phyloP scores from a whole-genome alignment of 306 rosid genomes.

The Acmispon strigosus region DNA sequence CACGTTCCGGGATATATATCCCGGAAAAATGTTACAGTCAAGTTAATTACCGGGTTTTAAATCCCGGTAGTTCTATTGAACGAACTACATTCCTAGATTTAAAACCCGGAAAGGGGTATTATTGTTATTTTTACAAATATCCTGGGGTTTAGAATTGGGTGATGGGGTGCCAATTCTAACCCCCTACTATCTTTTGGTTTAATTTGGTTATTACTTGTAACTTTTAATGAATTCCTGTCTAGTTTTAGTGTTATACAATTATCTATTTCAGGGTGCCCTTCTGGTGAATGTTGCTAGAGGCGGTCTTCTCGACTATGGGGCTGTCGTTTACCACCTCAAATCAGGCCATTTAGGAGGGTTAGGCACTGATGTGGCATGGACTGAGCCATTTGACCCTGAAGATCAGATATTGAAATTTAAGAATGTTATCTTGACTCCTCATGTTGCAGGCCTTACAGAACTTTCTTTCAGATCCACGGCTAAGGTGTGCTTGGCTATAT shows the following conservation, averaged over 20 bases:
- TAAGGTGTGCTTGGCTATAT: conserved; percentile 49
- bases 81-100: too few species aligned
- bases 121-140: too few species aligned
- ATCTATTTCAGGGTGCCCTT: conserved; percentile 60
- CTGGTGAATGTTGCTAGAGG: conserved; percentile 81
- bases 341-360: conserved; percentile 80
- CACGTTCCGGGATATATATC: too few species aligned
- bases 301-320: conserved; percentile 58
- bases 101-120: too few species aligned
- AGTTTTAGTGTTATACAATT: neutral
- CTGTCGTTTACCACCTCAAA: conserved; percentile 46
- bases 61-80: too few species aligned
- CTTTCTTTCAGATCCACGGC: conserved; percentile 76
- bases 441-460: conserved; percentile 86
- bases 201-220: neutral
- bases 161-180: too few species aligned
- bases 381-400: conserved; percentile 73
- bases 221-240: neutral
- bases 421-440: conserved; percentile 82
- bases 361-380: conserved; percentile 90
- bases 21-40: too few species aligned
- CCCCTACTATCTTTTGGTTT: neutral
- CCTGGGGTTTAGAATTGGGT: too few species aligned
- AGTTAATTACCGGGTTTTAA: too few species aligned
- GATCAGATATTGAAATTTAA: conserved; percentile 61